These are phyloP conservation scores for Phaeoacremonium minimum DNA, from an alignment of 2,329 filamentous ascomycete genomes.

Conservation along the genomic window DNA sequence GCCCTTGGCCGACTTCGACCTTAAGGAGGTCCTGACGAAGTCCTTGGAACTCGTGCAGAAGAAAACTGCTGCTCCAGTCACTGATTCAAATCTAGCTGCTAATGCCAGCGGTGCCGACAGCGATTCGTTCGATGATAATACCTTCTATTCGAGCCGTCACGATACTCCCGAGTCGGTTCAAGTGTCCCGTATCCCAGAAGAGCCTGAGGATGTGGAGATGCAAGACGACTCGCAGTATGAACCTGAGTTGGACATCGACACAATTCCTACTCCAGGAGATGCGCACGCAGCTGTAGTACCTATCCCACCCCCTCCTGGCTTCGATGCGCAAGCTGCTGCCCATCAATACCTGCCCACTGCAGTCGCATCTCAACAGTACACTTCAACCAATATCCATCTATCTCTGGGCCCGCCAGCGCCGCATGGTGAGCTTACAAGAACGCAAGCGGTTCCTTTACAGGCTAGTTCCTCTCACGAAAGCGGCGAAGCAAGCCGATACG, in stretches of 20 bases:
- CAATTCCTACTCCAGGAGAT: conserved; percentile 10
- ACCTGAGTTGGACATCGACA: conserved; percentile 21
- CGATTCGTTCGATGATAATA: conserved; percentile 89
- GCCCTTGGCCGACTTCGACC: conserved; percentile 60
- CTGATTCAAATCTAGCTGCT: conserved; percentile 50
- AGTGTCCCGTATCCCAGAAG: conserved; percentile 39
- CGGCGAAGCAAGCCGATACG: conserved; percentile 35
- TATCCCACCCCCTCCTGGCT: conserved; percentile 4
- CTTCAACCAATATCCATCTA: neutral
- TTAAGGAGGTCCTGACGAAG: conserved; percentile 68
- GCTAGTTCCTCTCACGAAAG: conserved; percentile 32
- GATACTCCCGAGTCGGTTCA: conserved; percentile 63
- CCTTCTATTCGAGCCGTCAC: conserved; percentile 92
- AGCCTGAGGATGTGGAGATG: conserved; percentile 28
- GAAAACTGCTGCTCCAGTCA: conserved; percentile 53
- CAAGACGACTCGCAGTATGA: conserved; percentile 28
- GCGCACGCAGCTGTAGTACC: conserved; percentile 6
- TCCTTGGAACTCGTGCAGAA: conserved; percentile 68
- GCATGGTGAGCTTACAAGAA: no score
- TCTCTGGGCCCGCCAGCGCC: neutral
- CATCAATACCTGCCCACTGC: conserved; percentile 2
- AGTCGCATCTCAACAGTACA: neutral
- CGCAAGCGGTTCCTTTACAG: no score
- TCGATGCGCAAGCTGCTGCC: conserved; percentile 6
- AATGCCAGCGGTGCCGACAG: conserved; percentile 55